A percentile compares a stretch with the other conserved stretches of the same genome.
Conservation (phyloP, 2,329 filamentous ascomycete species). For the Hypoxylon sp. region DNA sequence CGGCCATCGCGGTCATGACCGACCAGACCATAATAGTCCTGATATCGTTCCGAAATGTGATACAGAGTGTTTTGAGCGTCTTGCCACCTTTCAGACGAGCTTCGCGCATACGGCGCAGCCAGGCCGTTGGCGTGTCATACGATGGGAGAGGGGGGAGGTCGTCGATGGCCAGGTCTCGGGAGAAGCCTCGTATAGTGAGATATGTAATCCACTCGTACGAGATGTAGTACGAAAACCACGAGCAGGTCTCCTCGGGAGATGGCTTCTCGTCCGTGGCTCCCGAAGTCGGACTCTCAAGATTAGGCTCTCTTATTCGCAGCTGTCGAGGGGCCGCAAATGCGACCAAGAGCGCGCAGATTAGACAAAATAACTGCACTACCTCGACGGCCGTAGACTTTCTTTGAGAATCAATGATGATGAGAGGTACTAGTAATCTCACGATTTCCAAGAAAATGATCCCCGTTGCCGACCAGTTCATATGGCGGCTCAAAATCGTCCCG, state of each 20-base stretch:
- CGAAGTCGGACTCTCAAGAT: constrained; percentile 29
- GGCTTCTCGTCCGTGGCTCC: constrained; percentile 2
- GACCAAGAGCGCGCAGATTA: constrained; percentile 14
- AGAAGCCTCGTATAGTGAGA: constrained; percentile 43
- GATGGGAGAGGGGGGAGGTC: constrained; percentile 45
- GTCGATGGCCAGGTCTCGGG: constrained; percentile 42
- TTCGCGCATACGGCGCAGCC: constrained; percentile 38
- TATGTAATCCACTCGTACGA: constrained; percentile 48
- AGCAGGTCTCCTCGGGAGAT: constrained; percentile 46
- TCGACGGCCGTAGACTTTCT: constrained; percentile 32
- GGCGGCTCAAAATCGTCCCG: constrained; percentile 33
- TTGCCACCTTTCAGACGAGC: constrained; percentile 41
- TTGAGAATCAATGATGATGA: constrained; percentile 38
- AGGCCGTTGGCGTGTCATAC: constrained; percentile 43
- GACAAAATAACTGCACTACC: constrained; percentile 23
- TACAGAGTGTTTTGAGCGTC: constrained; percentile 40
- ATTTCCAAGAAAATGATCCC: constrained; percentile 34
- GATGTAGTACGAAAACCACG: constrained; percentile 45
- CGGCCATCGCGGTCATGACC: constrained; percentile 24
- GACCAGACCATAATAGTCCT: constrained; percentile 43
- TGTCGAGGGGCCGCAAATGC: constrained; percentile 26
- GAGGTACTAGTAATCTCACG: constrained; percentile 37
- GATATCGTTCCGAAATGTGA: constrained; percentile 40
- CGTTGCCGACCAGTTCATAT: constrained; percentile 39
- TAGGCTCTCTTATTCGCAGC: constrained; percentile 15